A percentile compares a stretch with the other conserved stretches of the same genome.
Conservation (phyloP, 495 filamentous ascomycete species). For the Pseudoneurospora amorphoporcata region DNA sequence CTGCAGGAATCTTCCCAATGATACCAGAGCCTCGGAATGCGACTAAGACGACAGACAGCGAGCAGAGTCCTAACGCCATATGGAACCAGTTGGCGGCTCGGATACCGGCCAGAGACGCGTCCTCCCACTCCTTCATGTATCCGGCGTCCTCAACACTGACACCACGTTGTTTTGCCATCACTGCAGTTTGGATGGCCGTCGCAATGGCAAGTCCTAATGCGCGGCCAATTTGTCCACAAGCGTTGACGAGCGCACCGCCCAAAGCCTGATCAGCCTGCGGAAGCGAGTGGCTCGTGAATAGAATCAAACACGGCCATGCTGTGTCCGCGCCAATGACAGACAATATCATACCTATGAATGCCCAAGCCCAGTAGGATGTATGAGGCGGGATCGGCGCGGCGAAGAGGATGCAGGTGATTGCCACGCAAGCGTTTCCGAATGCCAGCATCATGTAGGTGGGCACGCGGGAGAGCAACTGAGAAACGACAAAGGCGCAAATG, state of each 20-base stretch:
- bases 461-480: conserved; percentile 43
- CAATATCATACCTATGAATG: conserved; percentile 47
- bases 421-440: conserved; percentile 38
- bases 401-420: conserved; percentile 43
- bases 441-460: conserved; percentile 43
- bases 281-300: conserved; percentile 48
- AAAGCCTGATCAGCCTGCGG: conserved; percentile 51
- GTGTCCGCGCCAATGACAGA: conserved; percentile 51
- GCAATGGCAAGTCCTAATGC: conserved; percentile 48
- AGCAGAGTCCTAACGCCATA: conserved; percentile 28
- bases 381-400: conserved; percentile 42
- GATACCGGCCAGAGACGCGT: conserved; percentile 38
- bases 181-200: conserved; percentile 45
- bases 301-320: conserved; percentile 45
- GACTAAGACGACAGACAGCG: conserved; percentile 26
- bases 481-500: conserved; percentile 38
- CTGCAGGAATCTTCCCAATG: conserved; percentile 24
- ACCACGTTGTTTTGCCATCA: conserved; percentile 34
- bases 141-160: conserved; percentile 30
- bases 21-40: conserved; percentile 36
- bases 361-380: conserved; percentile 51
- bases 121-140: conserved; percentile 25
- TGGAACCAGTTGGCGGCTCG: conserved; percentile 46
- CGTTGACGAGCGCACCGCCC: conserved; percentile 50
- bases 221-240: conserved; percentile 46